Evolutionary conservation across 768 basidiomycete genomes (phyloP).

Genomic region (Lactarius quietus): DNA sequence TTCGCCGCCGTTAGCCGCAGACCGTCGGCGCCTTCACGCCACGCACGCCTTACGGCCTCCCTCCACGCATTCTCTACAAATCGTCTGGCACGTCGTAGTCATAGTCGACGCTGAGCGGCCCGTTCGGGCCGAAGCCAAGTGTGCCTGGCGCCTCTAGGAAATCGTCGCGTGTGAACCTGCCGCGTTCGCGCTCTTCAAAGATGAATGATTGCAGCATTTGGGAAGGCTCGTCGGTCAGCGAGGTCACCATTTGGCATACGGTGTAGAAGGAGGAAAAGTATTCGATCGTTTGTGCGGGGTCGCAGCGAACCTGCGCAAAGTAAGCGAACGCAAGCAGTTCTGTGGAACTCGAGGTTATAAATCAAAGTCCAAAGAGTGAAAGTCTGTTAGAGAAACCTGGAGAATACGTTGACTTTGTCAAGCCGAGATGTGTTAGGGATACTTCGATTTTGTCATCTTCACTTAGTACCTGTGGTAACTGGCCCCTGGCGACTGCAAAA

Average conservation of each 20-base stretch:
- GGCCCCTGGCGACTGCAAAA: conserved; percentile 50
- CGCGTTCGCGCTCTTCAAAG: conserved; percentile 56
- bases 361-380: background rate
- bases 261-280: conserved; percentile 61
- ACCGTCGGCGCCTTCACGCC: conserved; percentile 44
- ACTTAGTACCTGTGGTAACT: conserved; percentile 42
- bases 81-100: conserved; percentile 64
- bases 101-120: conserved; percentile 60
- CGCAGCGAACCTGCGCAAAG: conserved; percentile 76
- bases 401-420: conserved; percentile 64
- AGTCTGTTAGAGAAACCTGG: conserved; percentile 43
- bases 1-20: conserved; percentile 52
- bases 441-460: conserved; percentile 40
- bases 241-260: conserved; percentile 49
- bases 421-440: conserved; percentile 50
- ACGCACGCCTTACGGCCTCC: conserved; percentile 51
- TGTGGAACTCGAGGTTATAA: conserved; percentile 31
- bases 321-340: conserved; percentile 78
- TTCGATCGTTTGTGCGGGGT: conserved; percentile 56
- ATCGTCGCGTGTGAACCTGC: conserved; percentile 61
- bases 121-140: conserved; percentile 67
- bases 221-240: conserved; percentile 45
- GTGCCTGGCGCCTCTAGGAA: conserved; percentile 42
- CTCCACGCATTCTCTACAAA: conserved; percentile 68
- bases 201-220: conserved; percentile 54